Evolutionary conservation across 805 yeast genomes (phyloP).

Genomic region (Candida corydali): DNA sequence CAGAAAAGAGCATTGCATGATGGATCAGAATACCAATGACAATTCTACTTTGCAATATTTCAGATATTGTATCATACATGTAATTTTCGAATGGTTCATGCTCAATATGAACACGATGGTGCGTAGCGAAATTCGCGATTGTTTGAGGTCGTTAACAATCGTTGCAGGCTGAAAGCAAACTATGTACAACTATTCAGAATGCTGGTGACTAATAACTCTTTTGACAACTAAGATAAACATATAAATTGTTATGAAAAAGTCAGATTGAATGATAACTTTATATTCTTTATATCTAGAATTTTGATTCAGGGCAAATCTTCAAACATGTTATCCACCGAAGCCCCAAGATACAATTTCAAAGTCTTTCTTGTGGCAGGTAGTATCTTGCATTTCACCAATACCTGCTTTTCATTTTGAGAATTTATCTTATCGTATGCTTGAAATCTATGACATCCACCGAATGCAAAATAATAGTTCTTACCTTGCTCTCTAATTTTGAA

Average conservation of each 20-base stretch:
- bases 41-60: not conserved
- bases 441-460: conserved; percentile 88
- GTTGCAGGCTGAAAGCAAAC: conserved; percentile 73
- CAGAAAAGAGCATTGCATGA: too few relatives aligned
- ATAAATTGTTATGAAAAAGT: conserved; percentile 75
- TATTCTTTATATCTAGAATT: too few relatives aligned
- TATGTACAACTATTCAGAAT: too few relatives aligned
- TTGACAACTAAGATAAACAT: conserved; percentile 42
- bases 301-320: too few relatives aligned
- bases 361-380: conserved; percentile 74
- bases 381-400: conserved; percentile 62
- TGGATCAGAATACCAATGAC: too few relatives aligned
- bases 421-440: conserved; percentile 71
- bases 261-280: too few relatives aligned
- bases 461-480: conserved; percentile 64
- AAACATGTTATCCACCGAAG: conserved; percentile 54
- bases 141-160: conserved; percentile 44
- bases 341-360: conserved; percentile 65
- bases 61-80: conserved; percentile 20
- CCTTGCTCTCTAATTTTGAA: conserved; percentile 63
- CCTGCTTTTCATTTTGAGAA: conserved; percentile 28
- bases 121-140: conserved; percentile 27
- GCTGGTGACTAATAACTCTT: too few relatives aligned
- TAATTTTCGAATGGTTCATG: conserved; percentile 41
- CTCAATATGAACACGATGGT: conserved; percentile 45